Evolutionary conservation across 345 rosid species (phyloP).

Genomic region (Hevea brasiliensis): DNA sequence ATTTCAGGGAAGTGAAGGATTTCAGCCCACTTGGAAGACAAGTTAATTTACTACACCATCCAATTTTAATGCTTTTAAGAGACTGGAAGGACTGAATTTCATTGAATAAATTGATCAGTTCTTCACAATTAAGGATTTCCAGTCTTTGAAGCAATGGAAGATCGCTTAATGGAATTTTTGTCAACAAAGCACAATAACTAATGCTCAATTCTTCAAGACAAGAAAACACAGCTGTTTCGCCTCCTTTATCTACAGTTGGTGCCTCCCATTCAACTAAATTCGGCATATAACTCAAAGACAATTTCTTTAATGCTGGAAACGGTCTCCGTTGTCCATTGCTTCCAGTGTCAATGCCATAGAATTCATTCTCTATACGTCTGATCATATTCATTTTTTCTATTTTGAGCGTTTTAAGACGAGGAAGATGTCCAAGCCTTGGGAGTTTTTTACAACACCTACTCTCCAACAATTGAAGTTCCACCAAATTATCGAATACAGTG

Average conservation of each 20-base stretch:
- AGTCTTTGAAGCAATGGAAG: not conserved
- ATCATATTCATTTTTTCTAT: not conserved
- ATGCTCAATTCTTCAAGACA: constrained; percentile 16
- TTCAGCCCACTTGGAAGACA: too few species aligned
- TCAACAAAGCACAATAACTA: not conserved
- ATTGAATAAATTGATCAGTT: too few species aligned
- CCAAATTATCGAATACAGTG: constrained; percentile 5
- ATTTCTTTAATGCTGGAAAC: constrained; percentile 19
- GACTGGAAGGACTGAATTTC: too few species aligned
- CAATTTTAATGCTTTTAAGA: too few species aligned
- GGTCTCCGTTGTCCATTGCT: not conserved
- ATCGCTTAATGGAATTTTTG: not conserved
- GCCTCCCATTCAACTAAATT: constrained; percentile 8
- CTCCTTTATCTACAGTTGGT: not conserved
- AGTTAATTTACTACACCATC: too few species aligned
- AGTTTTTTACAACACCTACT: constrained; percentile 13
- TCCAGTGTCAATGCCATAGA: not conserved
- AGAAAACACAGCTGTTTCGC: not conserved
- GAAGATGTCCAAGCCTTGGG: constrained; percentile 27
- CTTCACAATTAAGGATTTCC: not conserved
- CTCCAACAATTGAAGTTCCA: not conserved
- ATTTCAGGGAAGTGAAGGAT: too few species aligned
- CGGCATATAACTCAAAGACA: not conserved
- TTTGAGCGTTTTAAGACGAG: constrained; percentile 6
- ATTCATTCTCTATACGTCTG: constrained; percentile 1